These are phyloP conservation scores for Hsuehochloa calcarea DNA, from an alignment of 176 grass and related monocot genomes.

Conservation along the genomic window DNA sequence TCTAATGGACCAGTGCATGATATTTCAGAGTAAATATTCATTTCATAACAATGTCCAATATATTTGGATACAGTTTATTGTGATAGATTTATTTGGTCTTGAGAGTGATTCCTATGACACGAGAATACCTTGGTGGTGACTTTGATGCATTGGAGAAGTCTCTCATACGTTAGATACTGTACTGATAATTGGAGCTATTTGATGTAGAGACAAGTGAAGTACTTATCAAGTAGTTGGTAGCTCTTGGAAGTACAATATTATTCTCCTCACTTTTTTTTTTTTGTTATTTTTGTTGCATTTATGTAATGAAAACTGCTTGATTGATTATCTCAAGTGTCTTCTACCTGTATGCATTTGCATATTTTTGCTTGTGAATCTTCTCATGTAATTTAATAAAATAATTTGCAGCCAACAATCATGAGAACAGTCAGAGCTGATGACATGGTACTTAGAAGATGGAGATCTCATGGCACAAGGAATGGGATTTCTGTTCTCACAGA, in stretches of 20 bases:
- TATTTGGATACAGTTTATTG: neutral
- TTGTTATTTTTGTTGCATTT: neutral
- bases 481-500: conserved; percentile 64
- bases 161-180: neutral
- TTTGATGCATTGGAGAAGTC: neutral
- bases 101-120: conserved; percentile 1
- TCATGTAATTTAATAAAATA: conserved; percentile 26
- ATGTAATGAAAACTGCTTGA: neutral
- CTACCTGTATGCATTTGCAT: neutral
- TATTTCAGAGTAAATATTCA: neutral
- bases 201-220: no score
- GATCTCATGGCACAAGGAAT: conserved; percentile 62
- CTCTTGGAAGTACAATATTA: neutral
- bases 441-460: conserved; percentile 70
- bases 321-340: conserved; percentile 23
- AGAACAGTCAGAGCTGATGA: conserved; percentile 57
- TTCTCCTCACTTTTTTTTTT: neutral
- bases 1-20: neutral
- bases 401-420: conserved; percentile 44
- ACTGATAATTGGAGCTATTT: neutral
- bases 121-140: neutral
- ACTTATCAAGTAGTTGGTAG: neutral
- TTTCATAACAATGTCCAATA: neutral
- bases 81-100: neutral
- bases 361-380: conserved; percentile 27